Percentiles rank a stretch among this genome's conserved stretches.
phyloP scores from a whole-genome alignment of 2,329 filamentous ascomycete genomes.

The Sporothrix pseudoabietina region DNA sequence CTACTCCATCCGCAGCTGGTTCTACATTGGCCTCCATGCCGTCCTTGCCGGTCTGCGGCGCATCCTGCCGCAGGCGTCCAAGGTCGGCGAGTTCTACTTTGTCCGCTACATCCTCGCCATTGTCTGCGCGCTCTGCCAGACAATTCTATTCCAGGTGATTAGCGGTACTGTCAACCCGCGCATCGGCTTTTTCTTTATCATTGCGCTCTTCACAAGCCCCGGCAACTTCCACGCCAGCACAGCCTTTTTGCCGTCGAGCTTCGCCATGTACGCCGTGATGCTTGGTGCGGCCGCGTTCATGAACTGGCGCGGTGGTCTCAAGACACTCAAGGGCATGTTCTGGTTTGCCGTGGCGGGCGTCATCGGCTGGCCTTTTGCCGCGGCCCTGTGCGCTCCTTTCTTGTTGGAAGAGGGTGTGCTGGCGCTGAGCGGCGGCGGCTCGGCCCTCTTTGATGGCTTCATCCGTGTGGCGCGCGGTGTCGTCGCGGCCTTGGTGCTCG shows the following conservation, averaged over 20 bases:
- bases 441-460: constrained; percentile 62
- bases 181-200: constrained; percentile 81
- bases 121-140: constrained; percentile 78
- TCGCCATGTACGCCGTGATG: constrained; percentile 93
- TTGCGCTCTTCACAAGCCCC: constrained; percentile 75
- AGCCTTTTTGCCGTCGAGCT: constrained; percentile 88
- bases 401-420: constrained; percentile 70
- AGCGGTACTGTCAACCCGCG: constrained; percentile 76
- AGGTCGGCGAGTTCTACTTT: constrained; percentile 81
- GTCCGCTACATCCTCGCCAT: constrained; percentile 75
- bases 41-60: constrained; percentile 67
- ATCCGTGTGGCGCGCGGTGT: constrained; percentile 68
- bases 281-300: constrained; percentile 86
- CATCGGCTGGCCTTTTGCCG: constrained; percentile 92
- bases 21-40: constrained; percentile 82
- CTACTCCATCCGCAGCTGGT: constrained; percentile 93
- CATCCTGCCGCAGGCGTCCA: constrained; percentile 62
- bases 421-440: constrained; percentile 55
- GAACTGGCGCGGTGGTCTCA: constrained; percentile 79
- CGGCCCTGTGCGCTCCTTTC: constrained; percentile 78
- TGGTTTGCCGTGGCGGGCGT: constrained; percentile 87
- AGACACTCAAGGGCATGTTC: constrained; percentile 80
- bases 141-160: constrained; percentile 76
- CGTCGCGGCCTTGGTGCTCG: constrained; percentile 64
- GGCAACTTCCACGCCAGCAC: constrained; percentile 92